A percentile compares a stretch with the other conserved stretches of the same genome.
phyloP scores from a whole-genome alignment of 2,329 filamentous ascomycete species.

The Colletotrichum chlorophyti region DNA sequence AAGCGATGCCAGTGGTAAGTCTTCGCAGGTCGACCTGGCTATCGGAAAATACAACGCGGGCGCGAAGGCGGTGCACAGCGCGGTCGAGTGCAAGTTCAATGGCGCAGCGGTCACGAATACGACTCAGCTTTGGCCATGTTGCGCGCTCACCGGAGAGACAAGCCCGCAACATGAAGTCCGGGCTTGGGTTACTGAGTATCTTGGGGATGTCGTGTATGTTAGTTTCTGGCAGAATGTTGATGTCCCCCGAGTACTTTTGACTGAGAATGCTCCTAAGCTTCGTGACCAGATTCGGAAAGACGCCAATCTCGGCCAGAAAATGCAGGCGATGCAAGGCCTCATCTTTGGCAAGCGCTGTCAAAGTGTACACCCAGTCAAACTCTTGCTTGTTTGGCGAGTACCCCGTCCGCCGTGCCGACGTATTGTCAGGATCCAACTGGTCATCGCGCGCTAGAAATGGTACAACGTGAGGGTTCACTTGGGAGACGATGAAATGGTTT shows the following conservation, averaged over 20 bases:
- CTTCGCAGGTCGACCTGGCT: conserved; percentile 67
- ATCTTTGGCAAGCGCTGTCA: conserved; percentile 77
- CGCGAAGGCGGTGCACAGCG: conserved; percentile 72
- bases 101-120: conserved; percentile 85
- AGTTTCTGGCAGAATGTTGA: conserved; percentile 88
- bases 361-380: conserved; percentile 66
- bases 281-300: conserved; percentile 80
- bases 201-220: conserved; percentile 75
- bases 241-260: conserved; percentile 93
- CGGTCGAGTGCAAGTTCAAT: conserved; percentile 86
- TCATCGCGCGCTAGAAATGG: conserved; percentile 84
- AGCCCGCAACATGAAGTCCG: conserved; percentile 84
- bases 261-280: conserved; percentile 83
- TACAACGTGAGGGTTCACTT: conserved; percentile 93
- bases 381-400: conserved; percentile 44
- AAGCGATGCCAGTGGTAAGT: conserved; percentile 42
- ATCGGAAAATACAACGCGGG: conserved; percentile 72
- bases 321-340: conserved; percentile 84
- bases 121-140: conserved; percentile 88
- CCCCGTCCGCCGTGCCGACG: conserved; percentile 30
- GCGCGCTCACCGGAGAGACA: conserved; percentile 82
- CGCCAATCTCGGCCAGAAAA: conserved; percentile 78
- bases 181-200: conserved; percentile 83
- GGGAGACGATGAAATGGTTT: conserved; percentile 97
- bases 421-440: conserved; percentile 49